Conservation (phyloP, 1,284 basidiomycete species). For the Coniophora puteana region DNA sequence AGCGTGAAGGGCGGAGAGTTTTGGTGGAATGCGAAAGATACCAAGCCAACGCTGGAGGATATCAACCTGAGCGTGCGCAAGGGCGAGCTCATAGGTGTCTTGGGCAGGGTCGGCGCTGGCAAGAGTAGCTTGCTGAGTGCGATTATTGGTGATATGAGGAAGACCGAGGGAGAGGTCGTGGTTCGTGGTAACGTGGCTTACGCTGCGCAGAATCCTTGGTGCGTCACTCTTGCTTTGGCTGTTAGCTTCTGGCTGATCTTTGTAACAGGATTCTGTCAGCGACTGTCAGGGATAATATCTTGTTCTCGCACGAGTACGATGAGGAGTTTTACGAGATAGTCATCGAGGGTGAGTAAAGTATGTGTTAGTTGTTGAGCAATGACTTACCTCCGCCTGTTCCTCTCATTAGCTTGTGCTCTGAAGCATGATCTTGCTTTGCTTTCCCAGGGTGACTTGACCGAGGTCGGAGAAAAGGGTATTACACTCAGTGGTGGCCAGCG, state of each 20-base stretch:
- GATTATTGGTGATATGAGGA: constrained; percentile 87
- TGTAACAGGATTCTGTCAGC: constrained; percentile 72
- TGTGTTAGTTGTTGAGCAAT: background rate
- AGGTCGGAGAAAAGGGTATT: constrained; percentile 59
- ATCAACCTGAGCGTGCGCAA: constrained; percentile 76
- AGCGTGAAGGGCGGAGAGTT: constrained; percentile 76
- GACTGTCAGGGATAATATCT: constrained; percentile 83
- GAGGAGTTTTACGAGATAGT: constrained; percentile 72
- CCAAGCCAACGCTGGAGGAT: constrained; percentile 68
- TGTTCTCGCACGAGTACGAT: constrained; percentile 89
- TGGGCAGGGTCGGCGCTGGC: constrained; percentile 91
- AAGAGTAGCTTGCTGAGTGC: constrained; percentile 80
- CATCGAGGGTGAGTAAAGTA: constrained; percentile 54
- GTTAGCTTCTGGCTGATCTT: constrained; percentile 1
- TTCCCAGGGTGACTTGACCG: constrained; percentile 67
- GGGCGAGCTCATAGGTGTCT: constrained; percentile 84
- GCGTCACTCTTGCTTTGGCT: constrained; percentile 16
- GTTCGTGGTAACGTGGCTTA: constrained; percentile 82
- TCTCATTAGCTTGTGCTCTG: constrained; percentile 76
- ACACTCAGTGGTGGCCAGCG: constrained; percentile 56
- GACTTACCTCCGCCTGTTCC: background rate
- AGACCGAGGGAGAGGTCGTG: constrained; percentile 68
- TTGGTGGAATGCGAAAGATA: constrained; percentile 61
- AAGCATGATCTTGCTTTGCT: constrained; percentile 77
- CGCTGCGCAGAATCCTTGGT: constrained; percentile 89